These are phyloP conservation scores for Fragaria vesca DNA, from an alignment of 306 rosid genomes.

Conservation along the genomic window DNA sequence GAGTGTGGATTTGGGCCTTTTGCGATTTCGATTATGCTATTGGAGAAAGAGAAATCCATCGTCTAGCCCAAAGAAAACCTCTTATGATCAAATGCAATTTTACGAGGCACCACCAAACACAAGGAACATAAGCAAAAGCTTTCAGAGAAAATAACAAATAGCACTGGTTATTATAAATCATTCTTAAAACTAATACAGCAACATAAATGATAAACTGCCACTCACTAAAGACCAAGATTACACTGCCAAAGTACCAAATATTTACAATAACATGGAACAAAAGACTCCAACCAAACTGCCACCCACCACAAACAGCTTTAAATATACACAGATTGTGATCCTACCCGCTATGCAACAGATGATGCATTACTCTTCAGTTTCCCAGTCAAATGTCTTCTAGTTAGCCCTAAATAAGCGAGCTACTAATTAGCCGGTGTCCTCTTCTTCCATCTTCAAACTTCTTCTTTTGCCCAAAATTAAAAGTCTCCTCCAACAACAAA, in stretches of 20 bases:
- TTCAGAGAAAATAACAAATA: neutral
- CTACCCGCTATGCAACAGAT: conserved; percentile 29
- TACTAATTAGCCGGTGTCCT: conserved; percentile 44
- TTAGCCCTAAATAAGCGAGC: conserved; percentile 55
- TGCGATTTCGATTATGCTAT: neutral
- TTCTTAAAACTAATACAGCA: neutral
- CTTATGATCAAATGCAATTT: neutral
- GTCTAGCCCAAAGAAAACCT: neutral
- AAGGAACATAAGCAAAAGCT: neutral
- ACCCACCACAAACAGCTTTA: conserved; percentile 17
- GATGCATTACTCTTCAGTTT: neutral
- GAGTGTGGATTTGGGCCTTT: neutral
- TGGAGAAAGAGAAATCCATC: neutral
- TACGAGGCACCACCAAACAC: neutral
- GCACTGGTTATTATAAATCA: neutral
- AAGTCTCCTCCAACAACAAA: conserved; percentile 43
- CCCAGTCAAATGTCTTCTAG: conserved; percentile 24
- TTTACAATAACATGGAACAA: conserved; percentile 23
- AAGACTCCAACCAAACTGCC: conserved; percentile 5
- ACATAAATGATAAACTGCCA: conserved; percentile 19
- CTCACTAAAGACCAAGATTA: conserved; percentile 19
- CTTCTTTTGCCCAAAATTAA: conserved; percentile 36
- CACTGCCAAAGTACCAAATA: conserved; percentile 9
- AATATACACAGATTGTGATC: conserved; percentile 33
- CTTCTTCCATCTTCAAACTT: conserved; percentile 34